A percentile compares a stretch with the other conserved stretches of the same genome.
Conservation (phyloP, 2,329 filamentous ascomycete species). For the Stachybotrys echinatus region DNA sequence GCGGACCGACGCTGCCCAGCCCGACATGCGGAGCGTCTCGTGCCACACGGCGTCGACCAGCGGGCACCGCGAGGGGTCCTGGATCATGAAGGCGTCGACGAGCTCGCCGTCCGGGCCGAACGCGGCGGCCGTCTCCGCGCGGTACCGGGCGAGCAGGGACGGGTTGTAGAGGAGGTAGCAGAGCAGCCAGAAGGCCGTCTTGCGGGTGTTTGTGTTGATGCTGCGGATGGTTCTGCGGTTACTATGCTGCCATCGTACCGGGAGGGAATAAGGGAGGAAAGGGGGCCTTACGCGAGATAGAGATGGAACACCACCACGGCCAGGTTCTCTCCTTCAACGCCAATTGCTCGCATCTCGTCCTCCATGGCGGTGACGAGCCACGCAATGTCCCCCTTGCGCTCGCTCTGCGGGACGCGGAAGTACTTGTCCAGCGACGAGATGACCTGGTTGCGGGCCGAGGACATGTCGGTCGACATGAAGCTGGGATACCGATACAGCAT, state of each 20-base stretch:
- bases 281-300: not conserved
- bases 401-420: not conserved
- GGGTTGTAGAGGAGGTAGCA: constrained; percentile 15
- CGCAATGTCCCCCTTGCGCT: not conserved
- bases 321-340: not conserved
- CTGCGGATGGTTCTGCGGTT: constrained; percentile 6
- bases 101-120: constrained; percentile 21
- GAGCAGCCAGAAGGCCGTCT: constrained; percentile 19
- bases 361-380: not conserved
- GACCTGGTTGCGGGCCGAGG: constrained; percentile 1
- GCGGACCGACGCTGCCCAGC: constrained; percentile 16
- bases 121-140: constrained; percentile 14
- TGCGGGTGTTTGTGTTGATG: constrained; percentile 21
- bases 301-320: not conserved
- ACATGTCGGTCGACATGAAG: constrained; percentile 14
- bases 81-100: constrained; percentile 18
- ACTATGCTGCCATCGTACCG: not conserved
- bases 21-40: constrained; percentile 16
- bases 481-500: constrained; percentile 19
- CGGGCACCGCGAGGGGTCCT: constrained; percentile 8
- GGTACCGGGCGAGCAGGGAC: constrained; percentile 6
- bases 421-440: not conserved
- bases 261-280: not conserved
- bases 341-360: not conserved
- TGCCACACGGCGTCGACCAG: constrained; percentile 17